These are phyloP conservation scores for Brettanomyces naardenensis DNA, from an alignment of 805 yeast genomes.

Conservation along the genomic window DNA sequence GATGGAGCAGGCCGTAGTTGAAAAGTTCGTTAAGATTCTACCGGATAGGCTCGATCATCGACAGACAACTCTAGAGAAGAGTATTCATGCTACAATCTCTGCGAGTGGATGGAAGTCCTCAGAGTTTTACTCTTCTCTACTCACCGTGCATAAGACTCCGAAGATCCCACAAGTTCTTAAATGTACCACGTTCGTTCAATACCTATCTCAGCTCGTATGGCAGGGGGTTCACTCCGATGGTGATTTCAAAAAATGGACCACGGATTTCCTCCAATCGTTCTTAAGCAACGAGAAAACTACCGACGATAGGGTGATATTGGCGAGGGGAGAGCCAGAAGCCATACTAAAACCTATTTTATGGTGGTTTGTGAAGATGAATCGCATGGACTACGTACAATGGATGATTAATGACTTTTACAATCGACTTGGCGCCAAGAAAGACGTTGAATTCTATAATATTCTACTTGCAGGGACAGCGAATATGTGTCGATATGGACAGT, in stretches of 20 bases:
- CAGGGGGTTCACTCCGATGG: too few relatives aligned
- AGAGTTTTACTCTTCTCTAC: too few relatives aligned
- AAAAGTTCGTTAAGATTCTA: not conserved
- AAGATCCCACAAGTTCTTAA: too few relatives aligned
- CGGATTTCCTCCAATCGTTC: too few relatives aligned
- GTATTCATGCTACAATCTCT: not conserved
- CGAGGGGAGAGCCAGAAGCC: not conserved
- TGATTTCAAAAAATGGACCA: too few relatives aligned
- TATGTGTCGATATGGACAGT: not conserved
- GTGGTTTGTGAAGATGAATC: not conserved
- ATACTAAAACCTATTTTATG: not conserved
- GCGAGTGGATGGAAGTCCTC: not conserved
- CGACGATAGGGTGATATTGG: not conserved
- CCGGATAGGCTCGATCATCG: not conserved
- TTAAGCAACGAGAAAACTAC: not conserved
- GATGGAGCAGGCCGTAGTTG: not conserved
- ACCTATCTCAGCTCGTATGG: too few relatives aligned
- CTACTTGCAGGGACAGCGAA: not conserved
- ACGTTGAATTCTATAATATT: not conserved
- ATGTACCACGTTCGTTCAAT: too few relatives aligned
- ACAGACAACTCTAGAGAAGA: not conserved
- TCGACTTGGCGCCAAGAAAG: not conserved
- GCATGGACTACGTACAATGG: not conserved
- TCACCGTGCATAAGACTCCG: too few relatives aligned
- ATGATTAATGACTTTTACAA: not conserved